Evolutionary conservation across 345 rosid species (phyloP), one percentile per base, ranked within the genome.

Genomic region (Arabis alpina): DNA sequence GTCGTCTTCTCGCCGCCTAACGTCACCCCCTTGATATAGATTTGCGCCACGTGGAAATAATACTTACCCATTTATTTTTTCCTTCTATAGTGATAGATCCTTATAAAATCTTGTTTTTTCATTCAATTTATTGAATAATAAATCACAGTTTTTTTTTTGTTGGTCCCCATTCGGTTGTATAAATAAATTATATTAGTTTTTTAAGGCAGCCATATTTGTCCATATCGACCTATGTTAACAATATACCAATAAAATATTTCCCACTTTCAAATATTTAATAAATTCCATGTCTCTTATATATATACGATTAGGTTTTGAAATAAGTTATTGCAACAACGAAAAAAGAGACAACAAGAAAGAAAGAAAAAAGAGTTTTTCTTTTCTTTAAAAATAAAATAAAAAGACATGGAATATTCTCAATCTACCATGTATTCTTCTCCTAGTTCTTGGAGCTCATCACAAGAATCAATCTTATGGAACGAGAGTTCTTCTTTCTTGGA

Each of bases 391-490:
- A 36, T 2, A 9, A 68, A 44, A 24, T 45, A 55, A 40, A 16
- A 59, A 13, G 6, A 53, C 5, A 75, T 68, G 69, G 75, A 70
- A 63, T 70, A 62, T 69, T 70, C 79, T n/a, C 71, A 63, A 68
- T 55, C 71, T 69, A 34, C 69, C 53, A 61, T 61, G 70, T 75
- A 61, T 49, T 68, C 74, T 3, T 75, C 70, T 55, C 64, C 74
- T 3, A 69, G 79, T 69, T 75, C 79, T 62, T 75, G 71, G 79
- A 69, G 78, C 54, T 84, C 88, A 13, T 66, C 74, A 6, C 82
- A 84, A 42, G 82, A 79, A 64, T 57, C 72, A 4, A 73, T 76
- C 42, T 67, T 79, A 13, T 82, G 87, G 87, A 80, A 80, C 30
- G 68, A 60, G 40, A 76, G 76, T 15, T 64, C 72, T 15, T 64